Evolutionary conservation across 2,329 filamentous ascomycete genomes (phyloP).

Genomic region (Aspergillus phoenicis): DNA sequence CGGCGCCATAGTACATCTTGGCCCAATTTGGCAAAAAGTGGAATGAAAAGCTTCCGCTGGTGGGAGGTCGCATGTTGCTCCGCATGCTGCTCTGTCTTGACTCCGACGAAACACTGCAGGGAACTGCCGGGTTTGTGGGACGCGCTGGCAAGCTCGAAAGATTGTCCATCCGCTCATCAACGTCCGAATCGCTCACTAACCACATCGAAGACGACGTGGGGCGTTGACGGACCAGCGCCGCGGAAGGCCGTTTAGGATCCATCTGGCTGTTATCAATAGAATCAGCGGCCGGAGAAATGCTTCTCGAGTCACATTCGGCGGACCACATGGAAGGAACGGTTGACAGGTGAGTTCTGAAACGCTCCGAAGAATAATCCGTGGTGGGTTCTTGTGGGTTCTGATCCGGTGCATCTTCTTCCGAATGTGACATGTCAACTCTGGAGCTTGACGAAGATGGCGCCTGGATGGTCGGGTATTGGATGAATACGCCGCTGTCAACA

Average conservation of each 20-base stretch:
- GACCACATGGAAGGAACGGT: conserved; percentile 49
- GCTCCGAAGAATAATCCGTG: conserved; percentile 37
- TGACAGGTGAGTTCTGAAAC: conserved; percentile 48
- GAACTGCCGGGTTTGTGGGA: conserved; percentile 33
- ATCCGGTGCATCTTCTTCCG: conserved; percentile 27
- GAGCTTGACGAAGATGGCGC: conserved; percentile 45
- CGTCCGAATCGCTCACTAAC: conserved; percentile 37
- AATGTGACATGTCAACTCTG: conserved; percentile 39
- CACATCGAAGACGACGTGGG: conserved; percentile 35
- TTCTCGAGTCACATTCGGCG: conserved; percentile 35
- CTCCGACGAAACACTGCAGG: conserved; percentile 49
- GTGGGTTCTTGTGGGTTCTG: conserved; percentile 32
- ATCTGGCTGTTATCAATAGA: conserved; percentile 24
- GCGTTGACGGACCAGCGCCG: conserved; percentile 28
- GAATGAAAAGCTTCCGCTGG: conserved; percentile 48
- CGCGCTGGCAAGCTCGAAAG: conserved; percentile 40
- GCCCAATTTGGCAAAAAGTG: conserved; percentile 52
- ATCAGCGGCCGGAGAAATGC: conserved; percentile 26
- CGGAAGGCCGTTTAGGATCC: conserved; percentile 27
- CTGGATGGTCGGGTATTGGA: conserved; percentile 44
- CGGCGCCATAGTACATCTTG: conserved; percentile 71
- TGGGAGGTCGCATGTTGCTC: conserved; percentile 43
- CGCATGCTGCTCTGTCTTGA: conserved; percentile 42
- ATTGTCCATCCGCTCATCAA: conserved; percentile 40
- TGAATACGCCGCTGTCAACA: conserved; percentile 38